Percentiles rank a stretch among this genome's conserved stretches.
Evolutionary conservation across 2,329 filamentous ascomycete genomes (phyloP).

Genomic region (Neonectria punicea): DNA sequence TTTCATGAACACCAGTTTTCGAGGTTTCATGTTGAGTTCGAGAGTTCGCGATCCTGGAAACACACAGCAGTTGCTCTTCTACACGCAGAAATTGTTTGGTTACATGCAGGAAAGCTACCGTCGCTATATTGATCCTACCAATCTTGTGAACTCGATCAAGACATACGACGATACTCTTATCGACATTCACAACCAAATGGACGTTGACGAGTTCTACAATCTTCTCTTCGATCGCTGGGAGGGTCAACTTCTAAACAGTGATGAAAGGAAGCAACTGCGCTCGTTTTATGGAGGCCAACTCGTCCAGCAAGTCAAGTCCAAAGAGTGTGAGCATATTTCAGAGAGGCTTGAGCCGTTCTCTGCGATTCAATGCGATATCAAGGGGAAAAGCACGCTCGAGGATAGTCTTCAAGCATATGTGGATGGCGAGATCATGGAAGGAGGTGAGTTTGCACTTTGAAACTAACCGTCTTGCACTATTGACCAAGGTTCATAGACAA

Average conservation of each 20-base stretch:
- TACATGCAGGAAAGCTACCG: constrained; percentile 85
- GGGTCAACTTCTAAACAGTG: constrained; percentile 73
- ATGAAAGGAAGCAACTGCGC: constrained; percentile 78
- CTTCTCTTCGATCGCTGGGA: constrained; percentile 93
- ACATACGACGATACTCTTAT: constrained; percentile 86
- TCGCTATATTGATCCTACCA: constrained; percentile 77
- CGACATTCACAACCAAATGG: constrained; percentile 92
- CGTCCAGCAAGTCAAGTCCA: constrained; percentile 94
- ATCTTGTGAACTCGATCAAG: constrained; percentile 79
- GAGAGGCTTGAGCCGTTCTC: constrained; percentile 91
- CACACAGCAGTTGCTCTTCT: constrained; percentile 75
- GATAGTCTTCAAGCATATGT: constrained; percentile 96
- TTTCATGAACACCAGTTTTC: constrained; percentile 93
- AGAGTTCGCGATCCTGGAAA: constrained; percentile 63
- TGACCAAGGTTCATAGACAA: constrained; percentile 72
- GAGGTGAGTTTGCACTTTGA: constrained; percentile 61
- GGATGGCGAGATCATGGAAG: constrained; percentile 95
- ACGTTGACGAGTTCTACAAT: constrained; percentile 98
- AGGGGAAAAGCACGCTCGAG: constrained; percentile 84
- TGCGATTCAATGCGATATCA: constrained; percentile 95
- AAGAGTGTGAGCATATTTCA: constrained; percentile 93
- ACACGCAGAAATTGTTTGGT: constrained; percentile 85
- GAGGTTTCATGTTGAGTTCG: constrained; percentile 81
- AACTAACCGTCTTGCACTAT: background rate
- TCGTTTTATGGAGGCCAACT: constrained; percentile 92